Base-by-base conservation (phyloP, 2,329 filamentous ascomycete species). In the Immersiporthe knoxdaviesiana region DNA sequence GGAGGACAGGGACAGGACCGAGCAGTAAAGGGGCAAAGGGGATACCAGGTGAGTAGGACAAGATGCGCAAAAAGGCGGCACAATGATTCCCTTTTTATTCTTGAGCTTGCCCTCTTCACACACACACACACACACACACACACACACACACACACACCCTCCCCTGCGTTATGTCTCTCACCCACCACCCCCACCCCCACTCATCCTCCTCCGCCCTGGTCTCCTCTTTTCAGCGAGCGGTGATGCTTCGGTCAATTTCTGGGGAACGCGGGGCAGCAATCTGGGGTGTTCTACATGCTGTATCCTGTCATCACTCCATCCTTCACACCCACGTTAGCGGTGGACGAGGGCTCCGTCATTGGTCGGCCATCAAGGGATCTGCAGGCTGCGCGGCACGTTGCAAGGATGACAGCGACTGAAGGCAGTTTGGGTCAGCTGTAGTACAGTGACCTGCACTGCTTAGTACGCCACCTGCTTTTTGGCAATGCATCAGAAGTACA, bases 241-340 rank as follows among this genome's bases (percentile, higher is more conserved):
- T 21, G 56, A 37, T 37, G 56, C 32, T 56, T 56, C 30, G 56
- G 56, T 11, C 18, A 37, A 37, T 35, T 59, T 59, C 56, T 59
- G 30, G 30, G 56, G 56, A 30, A 30, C 52, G 52, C 24, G 24
- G 52, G 52, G 52, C 24, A 4, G 32, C 52, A 8, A 56, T 56
- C 52, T 56, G 52, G 52, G 52, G 30, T 35, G 30, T 35, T 37
- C 8, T n/a, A 32, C 56, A 59, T 21, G 56, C 56, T 35, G 1
- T 37, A 59, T 37, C 56, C 56, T 59, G 56, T 59, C 56, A 37
- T n/a, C 30, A 18, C 2, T 18, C 56, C 56, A 59, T 59, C 56
- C 56, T n/a, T 37, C 30, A n/a, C 30, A 14, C 44, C 18, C 21
- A 37, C 32, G 10, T 21, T 37, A 30, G 56, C 56, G 32, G 56